phyloP scores from a whole-genome alignment of 345 rosid genomes.

The Theobroma cacao region DNA sequence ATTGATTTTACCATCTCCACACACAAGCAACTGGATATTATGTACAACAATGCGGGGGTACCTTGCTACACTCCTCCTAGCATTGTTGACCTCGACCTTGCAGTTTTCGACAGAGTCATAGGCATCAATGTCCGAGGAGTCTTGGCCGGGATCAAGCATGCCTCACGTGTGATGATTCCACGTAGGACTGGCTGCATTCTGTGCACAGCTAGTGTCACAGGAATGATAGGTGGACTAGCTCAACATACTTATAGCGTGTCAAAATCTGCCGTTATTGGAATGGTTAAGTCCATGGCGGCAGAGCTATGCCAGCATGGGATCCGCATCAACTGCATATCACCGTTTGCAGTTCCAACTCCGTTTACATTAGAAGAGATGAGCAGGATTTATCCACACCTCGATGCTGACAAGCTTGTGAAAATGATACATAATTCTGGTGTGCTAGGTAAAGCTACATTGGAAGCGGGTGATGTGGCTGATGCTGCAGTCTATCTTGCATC shows the following conservation, averaged over 20 bases:
- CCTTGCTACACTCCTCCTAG: conserved; percentile 61
- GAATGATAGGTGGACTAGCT: conserved; percentile 62
- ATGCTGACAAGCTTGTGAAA: conserved; percentile 27
- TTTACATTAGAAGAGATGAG: conserved; percentile 61
- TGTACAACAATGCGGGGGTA: conserved; percentile 86
- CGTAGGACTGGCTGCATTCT: conserved; percentile 54
- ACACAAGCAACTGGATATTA: conserved; percentile 56
- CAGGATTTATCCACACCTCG: conserved; percentile 35
- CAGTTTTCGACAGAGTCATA: conserved; percentile 58
- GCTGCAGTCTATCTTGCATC: conserved; percentile 84
- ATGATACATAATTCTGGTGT: conserved; percentile 45
- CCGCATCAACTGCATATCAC: conserved; percentile 78
- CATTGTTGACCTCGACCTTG: conserved; percentile 66
- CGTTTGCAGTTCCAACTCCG: conserved; percentile 67
- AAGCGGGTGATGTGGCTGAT: conserved; percentile 72
- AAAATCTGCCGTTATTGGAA: conserved; percentile 55
- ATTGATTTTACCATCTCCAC: conserved; percentile 59
- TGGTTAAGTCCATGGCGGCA: conserved; percentile 62
- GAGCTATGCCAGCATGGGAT: conserved; percentile 66
- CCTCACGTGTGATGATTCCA: conserved; percentile 83
- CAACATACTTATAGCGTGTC: conserved; percentile 70
- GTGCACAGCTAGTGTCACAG: conserved; percentile 73
- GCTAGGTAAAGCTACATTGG: conserved; percentile 55
- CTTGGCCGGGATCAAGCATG: conserved; percentile 70
- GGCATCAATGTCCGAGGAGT: conserved; percentile 71